Conservation (phyloP, 768 basidiomycete species). For the Sistotremastrum niveocremeum region DNA sequence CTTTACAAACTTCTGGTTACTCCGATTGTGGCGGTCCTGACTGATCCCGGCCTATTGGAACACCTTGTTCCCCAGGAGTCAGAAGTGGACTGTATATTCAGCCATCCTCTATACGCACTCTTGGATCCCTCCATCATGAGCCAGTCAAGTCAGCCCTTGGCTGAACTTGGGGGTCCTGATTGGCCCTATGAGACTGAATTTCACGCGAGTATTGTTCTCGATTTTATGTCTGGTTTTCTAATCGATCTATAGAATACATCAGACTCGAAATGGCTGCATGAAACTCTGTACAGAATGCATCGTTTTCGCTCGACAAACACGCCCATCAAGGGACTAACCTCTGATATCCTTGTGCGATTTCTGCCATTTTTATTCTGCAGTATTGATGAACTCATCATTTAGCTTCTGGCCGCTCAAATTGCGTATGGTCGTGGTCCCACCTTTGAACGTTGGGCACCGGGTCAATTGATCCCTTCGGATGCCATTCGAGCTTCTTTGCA, state of each 20-base stretch:
- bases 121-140: slow-evolving; percentile 43
- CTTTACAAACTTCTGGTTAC: slow-evolving; percentile 58
- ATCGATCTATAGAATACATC: slow-evolving; percentile 34
- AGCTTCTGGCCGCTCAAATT: slow-evolving; percentile 58
- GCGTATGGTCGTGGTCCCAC: slow-evolving; percentile 38
- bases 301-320: slow-evolving; percentile 69
- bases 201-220: slow-evolving; percentile 37
- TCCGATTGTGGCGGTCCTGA: slow-evolving; percentile 63
- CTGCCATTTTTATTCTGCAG: neutral
- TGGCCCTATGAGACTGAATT: slow-evolving; percentile 70
- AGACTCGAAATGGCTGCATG: slow-evolving; percentile 39
- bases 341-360: slow-evolving; percentile 59
- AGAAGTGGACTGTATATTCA: slow-evolving; percentile 73
- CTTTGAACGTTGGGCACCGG: slow-evolving; percentile 47
- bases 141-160: slow-evolving; percentile 33
- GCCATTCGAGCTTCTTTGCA: slow-evolving; percentile 14
- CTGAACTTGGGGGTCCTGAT: slow-evolving; percentile 41
- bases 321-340: slow-evolving; percentile 72
- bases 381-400: neutral
- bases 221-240: neutral
- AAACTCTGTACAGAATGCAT: slow-evolving; percentile 63
- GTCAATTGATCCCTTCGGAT: slow-evolving; percentile 24
- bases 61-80: slow-evolving; percentile 39
- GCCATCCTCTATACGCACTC: slow-evolving; percentile 61
- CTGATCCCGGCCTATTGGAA: slow-evolving; percentile 36